Base-by-base conservation (phyloP, 192 early-diverging fungal species). In the Coemansia pectinata region DNA sequence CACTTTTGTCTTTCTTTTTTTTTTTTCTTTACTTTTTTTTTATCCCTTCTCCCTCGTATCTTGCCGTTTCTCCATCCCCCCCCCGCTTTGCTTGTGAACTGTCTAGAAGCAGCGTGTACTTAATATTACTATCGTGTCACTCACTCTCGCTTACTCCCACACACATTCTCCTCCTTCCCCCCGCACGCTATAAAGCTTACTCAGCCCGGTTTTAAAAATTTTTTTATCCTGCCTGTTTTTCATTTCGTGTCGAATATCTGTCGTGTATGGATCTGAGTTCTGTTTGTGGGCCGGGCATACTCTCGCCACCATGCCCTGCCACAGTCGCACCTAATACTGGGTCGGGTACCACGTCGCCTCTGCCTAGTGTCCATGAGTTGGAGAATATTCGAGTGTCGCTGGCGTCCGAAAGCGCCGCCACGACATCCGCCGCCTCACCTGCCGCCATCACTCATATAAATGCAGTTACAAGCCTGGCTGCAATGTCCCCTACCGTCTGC, bases 231-330 rank as follows among this genome's bases (percentile, higher is more conserved):
- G 27, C 52, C 9, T 15, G 8, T 25, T 55, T 17, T 19, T 31
- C 14, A 15, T 12, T n/a, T 12, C 42, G 14, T 55, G 52, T 29
- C 52, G 11, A 17, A 38, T 33, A 57, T 3, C 23, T 57, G 15
- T 17, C 53, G 53, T 19, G 34, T 36, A 82, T 82, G 79, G 79
- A 82, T 45, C 55, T 82, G 62, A 82, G 72, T 27, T 53, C 76
- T 45, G 79, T 82, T 48, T 82, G 79, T 31, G 74, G 68, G 8
- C 67, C 74, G 29, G 50, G 27, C 12, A 42, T 55, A 55, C 17
- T 53, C 11, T 36, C 62, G 63, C 23, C 62, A 17, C 34, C 65
- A 45, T 29, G 11, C 40, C 58, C 58, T 25, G 27, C 58, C 17
- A 38, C 5, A 9, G 57, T 33, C 17, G 67, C 55, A 14, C 27